phyloP scores from a whole-genome alignment of 305 asterid species.

The Fraxinus ornus region DNA sequence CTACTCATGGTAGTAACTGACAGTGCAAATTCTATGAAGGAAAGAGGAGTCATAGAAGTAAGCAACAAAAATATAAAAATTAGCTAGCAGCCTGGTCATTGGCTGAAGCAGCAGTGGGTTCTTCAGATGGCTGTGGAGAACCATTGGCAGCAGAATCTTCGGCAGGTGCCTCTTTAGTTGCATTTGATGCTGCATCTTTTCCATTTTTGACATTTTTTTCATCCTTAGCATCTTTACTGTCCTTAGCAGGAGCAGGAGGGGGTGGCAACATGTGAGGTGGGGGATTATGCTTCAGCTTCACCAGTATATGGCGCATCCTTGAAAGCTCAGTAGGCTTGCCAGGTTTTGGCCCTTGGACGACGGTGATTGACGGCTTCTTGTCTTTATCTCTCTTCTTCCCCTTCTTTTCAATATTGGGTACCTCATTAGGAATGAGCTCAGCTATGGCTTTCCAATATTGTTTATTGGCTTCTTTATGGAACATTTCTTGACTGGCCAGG shows the following conservation, averaged over 20 bases:
- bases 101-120: conserved; percentile 33
- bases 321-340: conserved; percentile 95
- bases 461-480: conserved; percentile 90
- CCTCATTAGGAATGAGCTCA: conserved; percentile 89
- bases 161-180: conserved; percentile 43
- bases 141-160: conserved; percentile 43
- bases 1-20: background rate
- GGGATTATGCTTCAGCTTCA: conserved; percentile 92
- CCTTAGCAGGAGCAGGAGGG: conserved; percentile 48
- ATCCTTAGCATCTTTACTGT: conserved; percentile 58
- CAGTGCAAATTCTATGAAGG: conserved; percentile 17
- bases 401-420: conserved; percentile 75
- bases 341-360: conserved; percentile 95
- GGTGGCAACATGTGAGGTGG: conserved; percentile 91
- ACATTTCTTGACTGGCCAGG: conserved; percentile 66
- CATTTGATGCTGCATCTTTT: conserved; percentile 39
- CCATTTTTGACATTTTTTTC: conserved; percentile 46
- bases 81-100: conserved; percentile 35
- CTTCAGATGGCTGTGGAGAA: conserved; percentile 35
- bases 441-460: conserved; percentile 96
- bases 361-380: conserved; percentile 66
- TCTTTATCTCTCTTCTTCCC: conserved; percentile 94
- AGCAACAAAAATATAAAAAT: conserved; percentile 15
- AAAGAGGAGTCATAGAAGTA: conserved; percentile 1
- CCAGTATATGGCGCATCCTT: conserved; percentile 85